Conservation (phyloP, 176 grass and related monocot species). For the Hsuehochloa calcarea region DNA sequence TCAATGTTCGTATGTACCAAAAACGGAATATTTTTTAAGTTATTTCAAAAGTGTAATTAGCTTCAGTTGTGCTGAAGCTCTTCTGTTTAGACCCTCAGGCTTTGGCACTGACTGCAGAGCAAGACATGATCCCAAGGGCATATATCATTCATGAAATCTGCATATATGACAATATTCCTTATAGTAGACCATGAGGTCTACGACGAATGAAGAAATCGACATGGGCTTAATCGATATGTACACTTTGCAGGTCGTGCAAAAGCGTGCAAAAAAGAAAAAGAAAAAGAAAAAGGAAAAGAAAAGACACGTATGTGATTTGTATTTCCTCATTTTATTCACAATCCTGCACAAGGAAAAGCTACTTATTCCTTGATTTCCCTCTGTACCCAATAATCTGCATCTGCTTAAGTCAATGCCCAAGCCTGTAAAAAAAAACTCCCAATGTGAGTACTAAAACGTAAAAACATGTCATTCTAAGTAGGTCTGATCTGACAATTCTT, state of each 20-base stretch:
- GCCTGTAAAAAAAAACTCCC: conserved; percentile 16
- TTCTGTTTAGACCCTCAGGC: no score
- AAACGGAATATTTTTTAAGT: no score
- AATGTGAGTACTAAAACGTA: background rate
- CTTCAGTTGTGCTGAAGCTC: no score
- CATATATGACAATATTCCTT: background rate
- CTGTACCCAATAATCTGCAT: background rate
- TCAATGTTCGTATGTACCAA: no score
- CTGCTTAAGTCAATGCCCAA: conserved; percentile 50
- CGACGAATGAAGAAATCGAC: background rate
- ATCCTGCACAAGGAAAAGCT: background rate
- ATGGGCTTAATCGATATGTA: background rate
- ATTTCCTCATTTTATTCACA: background rate
- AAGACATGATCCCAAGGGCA: no score
- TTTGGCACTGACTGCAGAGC: no score
- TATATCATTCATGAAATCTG: no score
- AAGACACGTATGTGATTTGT: background rate
- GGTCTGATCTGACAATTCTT: background rate
- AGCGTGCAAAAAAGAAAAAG: background rate
- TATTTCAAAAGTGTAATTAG: no score
- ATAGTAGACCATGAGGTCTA: background rate
- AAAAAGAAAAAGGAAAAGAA: no score
- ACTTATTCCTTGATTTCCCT: background rate
- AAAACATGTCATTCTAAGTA: background rate
- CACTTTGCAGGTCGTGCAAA: background rate